A percentile compares a stretch with the other conserved stretches of the same genome.
phyloP scores from a whole-genome alignment of 345 rosid species.

The Brassica juncea region DNA sequence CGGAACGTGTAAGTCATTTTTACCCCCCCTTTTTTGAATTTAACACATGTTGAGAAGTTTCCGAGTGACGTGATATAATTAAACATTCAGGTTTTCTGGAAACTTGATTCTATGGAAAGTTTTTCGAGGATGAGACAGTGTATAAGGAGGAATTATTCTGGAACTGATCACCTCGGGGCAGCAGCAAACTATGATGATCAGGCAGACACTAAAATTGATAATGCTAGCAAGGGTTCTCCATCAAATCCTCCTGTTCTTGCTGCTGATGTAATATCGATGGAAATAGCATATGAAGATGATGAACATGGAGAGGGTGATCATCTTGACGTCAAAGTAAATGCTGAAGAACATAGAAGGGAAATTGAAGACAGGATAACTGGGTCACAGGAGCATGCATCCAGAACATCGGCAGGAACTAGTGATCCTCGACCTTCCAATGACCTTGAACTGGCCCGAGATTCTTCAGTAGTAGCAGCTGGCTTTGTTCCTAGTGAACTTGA shows the following conservation, averaged over 20 bases:
- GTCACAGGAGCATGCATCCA: conserved; percentile 54
- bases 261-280: conserved; percentile 86
- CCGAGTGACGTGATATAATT: conserved; percentile 16
- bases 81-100: conserved; percentile 80
- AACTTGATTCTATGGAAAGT: conserved; percentile 93
- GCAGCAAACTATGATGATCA: conserved; percentile 87
- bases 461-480: conserved; percentile 74
- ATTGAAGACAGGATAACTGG: conserved; percentile 49
- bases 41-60: conserved; percentile 15
- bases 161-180: conserved; percentile 89
- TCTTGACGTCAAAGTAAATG: conserved; percentile 50
- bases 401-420: conserved; percentile 48
- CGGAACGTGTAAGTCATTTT: conserved; percentile 60
- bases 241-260: conserved; percentile 71
- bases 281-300: conserved; percentile 70
- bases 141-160: conserved; percentile 76
- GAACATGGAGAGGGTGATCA: conserved; percentile 70
- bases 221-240: conserved; percentile 53
- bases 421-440: conserved; percentile 55
- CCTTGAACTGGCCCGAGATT: conserved; percentile 52
- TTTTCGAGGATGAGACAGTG: conserved; percentile 94
- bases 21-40: neutral
- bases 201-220: conserved; percentile 46
- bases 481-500: conserved; percentile 84
- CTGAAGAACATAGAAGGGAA: conserved; percentile 48